Evolutionary conservation across 2,329 filamentous ascomycete species (phyloP).

Genomic region (Aotearoamyces nothofagi): DNA sequence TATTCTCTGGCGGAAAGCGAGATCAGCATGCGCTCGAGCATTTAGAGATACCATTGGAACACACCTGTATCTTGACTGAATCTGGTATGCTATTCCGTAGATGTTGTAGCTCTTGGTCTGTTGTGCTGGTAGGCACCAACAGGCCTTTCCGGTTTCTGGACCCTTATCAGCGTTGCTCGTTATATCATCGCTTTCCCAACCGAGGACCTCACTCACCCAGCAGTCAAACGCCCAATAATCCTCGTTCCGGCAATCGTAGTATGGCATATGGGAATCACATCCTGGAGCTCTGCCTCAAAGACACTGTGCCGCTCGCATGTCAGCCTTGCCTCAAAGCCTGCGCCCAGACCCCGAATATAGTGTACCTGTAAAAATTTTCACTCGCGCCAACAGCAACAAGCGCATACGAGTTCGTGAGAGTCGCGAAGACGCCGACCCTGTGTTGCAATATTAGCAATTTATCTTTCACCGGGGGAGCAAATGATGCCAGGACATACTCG

Average conservation of each 20-base stretch:
- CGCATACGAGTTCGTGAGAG: slow-evolving; percentile 93
- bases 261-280: slow-evolving; percentile 92
- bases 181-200: background rate
- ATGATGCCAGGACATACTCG: slow-evolving; percentile 44
- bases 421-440: slow-evolving; percentile 95
- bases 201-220: slow-evolving; percentile 45
- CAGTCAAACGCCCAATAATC: slow-evolving; percentile 89
- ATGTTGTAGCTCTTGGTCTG: slow-evolving; percentile 96
- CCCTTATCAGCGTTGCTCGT: too few relatives aligned
- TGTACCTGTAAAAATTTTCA: slow-evolving; percentile 92
- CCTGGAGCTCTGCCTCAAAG: slow-evolving; percentile 95
- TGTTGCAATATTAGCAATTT: slow-evolving; percentile 5
- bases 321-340: background rate
- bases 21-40: slow-evolving; percentile 1
- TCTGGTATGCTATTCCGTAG: slow-evolving; percentile 91
- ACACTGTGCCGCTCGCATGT: slow-evolving; percentile 35
- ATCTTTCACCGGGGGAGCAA: background rate
- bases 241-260: slow-evolving; percentile 92
- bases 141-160: slow-evolving; percentile 85
- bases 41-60: slow-evolving; percentile 1
- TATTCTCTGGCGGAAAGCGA: slow-evolving; percentile 48
- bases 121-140: slow-evolving; percentile 87
- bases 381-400: slow-evolving; percentile 88
- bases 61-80: slow-evolving; percentile 60
- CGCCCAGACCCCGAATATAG: too few relatives aligned